Evolutionary conservation across 805 yeast species (phyloP), one percentile per base, ranked within the genome.

Genomic region (Barnettozyma wickerhamii): DNA sequence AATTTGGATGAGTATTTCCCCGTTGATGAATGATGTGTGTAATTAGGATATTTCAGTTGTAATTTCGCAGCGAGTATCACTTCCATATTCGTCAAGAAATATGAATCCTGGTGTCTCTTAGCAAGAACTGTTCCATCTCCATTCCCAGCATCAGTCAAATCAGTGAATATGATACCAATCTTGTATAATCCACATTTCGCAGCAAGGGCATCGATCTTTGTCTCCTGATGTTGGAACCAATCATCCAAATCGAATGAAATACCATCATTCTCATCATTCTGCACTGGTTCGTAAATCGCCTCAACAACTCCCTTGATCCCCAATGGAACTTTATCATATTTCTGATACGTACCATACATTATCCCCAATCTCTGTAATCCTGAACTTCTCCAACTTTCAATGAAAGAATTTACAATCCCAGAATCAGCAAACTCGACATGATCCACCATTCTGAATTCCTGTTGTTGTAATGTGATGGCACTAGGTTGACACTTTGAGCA

Each of bases 401-500:
- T 87, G 61, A 93, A 93, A 28, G 74, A 69, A 60, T 93, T 87
- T 40, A 93, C 76, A 19, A 89, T 73, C 10, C 71, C 68, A 38
- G 89, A 77, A 43, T 77, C 78, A 19, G 87, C 79, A 60, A 90
- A 86, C 60, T 93, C 99, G 23, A 93, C 93, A 64, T 93, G 98
- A 60, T 93, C 99, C 21, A 95, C 96, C 95, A 93, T 87, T 53
- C 99, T 75, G 62, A 86, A 93, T 27, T 72, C 68, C 60, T 93
- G 99, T 61, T 81, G 89, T 61, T 84, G 95, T 47, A 93, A 69
- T 0, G 98, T 90, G 45, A 93, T 87, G 0, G 96, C 93, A 1
- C 96, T 81, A 1, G 99, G 98, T 62, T 91, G 98, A 64, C 99
- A 91, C 62, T 89, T 87, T 13, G 96, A 85, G 57, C 99, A 91